Base-by-base conservation (phyloP, 2,329 filamentous ascomycete species). In the Colletotrichum sp. region DNA sequence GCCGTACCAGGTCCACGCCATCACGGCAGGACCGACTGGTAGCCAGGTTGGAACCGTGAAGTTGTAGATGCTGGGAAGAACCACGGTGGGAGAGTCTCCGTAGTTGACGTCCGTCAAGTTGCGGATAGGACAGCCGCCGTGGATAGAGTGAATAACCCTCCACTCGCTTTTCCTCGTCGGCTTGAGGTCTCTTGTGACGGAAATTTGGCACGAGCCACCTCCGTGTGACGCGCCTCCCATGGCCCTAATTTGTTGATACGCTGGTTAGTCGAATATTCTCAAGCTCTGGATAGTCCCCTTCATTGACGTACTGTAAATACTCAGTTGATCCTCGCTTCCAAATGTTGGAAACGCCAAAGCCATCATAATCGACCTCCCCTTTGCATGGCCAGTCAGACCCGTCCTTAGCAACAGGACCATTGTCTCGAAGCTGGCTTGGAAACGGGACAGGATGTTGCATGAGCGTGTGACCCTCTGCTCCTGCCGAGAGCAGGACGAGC, bases 1-100 rank as follows among this genome's bases (percentile, higher is more conserved):
- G 13, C 59, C 59, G 36, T 71, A 71, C 68, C 68, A 71, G 0
- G 59, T 65, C 68, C 68, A 71, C 3, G 68, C 68, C 68, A 71
- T 71, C 7, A 71, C 59, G 26, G 68, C 59, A 9, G 68, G 59
- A 13, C 68, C 68, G 6, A 71, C 21, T 7, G 68, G 59, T 9
- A 71, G 18, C 21, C 65, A 61, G 26, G 10, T 32, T 1, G 59
- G 59, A 30, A 61, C 30, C 5, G 59, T 61, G 59, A 61, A 61
- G 18, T 61, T 61, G 16, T 61, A 61, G 6, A 32, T 6, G 30
- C 59, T 61, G 7, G 59, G 59, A 21, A 61, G 59, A 15, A 61
- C 26, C 0, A 61, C 59, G 0, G 59, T 61, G 28, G 59, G 28
- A 32, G 59, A 61, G 18, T 32, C 28, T 8, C 59, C 59, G 18